phyloP scores from a whole-genome alignment of 2,329 filamentous ascomycete species.

The Diaporthe helianthi region DNA sequence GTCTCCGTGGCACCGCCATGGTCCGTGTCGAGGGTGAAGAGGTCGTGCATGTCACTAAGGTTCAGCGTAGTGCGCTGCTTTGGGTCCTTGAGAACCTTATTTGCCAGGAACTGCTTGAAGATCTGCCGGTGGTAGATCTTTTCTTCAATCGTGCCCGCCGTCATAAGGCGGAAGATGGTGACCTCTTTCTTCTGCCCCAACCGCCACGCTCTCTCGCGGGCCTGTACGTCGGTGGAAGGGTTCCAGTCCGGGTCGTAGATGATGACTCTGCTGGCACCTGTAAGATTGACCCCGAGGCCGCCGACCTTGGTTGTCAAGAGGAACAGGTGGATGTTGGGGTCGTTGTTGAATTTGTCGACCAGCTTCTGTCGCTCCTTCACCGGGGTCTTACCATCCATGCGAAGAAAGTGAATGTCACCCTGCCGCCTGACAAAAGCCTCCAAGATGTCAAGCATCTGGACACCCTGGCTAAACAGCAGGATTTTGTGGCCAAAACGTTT shows the following conservation, averaged over 20 bases:
- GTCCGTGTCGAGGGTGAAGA: slow-evolving; percentile 80
- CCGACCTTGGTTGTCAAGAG: slow-evolving; percentile 95
- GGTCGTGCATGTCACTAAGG: slow-evolving; percentile 85
- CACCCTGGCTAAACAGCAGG: slow-evolving; percentile 88
- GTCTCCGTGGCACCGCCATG: slow-evolving; percentile 80
- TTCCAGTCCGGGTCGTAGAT: slow-evolving; percentile 99
- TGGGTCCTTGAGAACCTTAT: slow-evolving; percentile 93
- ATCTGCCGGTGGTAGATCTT: slow-evolving; percentile 99
- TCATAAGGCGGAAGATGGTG: slow-evolving; percentile 97
- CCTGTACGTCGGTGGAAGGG: slow-evolving; percentile 94
- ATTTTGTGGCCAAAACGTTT: slow-evolving; percentile 91
- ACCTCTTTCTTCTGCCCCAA: slow-evolving; percentile 94
- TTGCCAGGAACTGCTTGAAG: slow-evolving; percentile 97
- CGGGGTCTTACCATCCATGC: slow-evolving; percentile 93
- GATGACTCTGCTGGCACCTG: slow-evolving; percentile 93
- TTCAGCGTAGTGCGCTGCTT: slow-evolving; percentile 94
- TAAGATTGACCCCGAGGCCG: slow-evolving; percentile 91
- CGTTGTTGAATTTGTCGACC: slow-evolving; percentile 91
- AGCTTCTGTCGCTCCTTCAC: slow-evolving; percentile 88
- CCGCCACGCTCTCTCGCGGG: slow-evolving; percentile 93
- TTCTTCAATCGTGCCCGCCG: slow-evolving; percentile 95
- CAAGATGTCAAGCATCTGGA: slow-evolving; percentile 94
- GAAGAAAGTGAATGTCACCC: slow-evolving; percentile 74
- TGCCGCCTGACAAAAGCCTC: slow-evolving; percentile 78
- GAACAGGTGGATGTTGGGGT: slow-evolving; percentile 82